Conservation (phyloP, 352 stramenopile genomes). For the Globisporangium camurandrum region DNA sequence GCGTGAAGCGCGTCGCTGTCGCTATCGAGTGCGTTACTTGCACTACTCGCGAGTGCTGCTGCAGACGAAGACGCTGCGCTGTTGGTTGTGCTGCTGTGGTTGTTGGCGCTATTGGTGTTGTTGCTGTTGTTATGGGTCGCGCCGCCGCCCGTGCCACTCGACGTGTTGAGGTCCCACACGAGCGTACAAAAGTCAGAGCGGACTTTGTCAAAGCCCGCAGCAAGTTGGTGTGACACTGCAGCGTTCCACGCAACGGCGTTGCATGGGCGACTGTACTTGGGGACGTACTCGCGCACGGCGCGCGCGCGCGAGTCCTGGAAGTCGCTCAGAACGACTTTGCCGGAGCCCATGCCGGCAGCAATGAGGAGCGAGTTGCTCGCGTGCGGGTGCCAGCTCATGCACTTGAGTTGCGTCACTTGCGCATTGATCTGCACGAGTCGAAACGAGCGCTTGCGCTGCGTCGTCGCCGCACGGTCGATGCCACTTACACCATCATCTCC, state of each 20-base stretch:
- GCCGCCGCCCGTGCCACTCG: slow-evolving; percentile 5
- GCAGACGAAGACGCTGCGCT: too few species aligned
- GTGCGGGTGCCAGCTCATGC: slow-evolving; percentile 79
- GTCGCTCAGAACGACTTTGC: slow-evolving; percentile 80
- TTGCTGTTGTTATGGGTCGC: slow-evolving; percentile 15
- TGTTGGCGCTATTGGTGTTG: slow-evolving; percentile 14
- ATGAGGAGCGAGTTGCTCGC: slow-evolving; percentile 68
- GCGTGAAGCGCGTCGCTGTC: slow-evolving; percentile 19
- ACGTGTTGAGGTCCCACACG: slow-evolving; percentile 76
- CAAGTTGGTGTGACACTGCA: slow-evolving; percentile 65
- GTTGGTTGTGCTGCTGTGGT: too few species aligned
- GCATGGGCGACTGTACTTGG: slow-evolving; percentile 78
- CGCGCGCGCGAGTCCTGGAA: slow-evolving; percentile 62
- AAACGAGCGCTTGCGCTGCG: slow-evolving; percentile 79
- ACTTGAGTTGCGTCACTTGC: slow-evolving; percentile 73
- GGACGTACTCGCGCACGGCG: slow-evolving; percentile 62
- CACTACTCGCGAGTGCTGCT: too few species aligned
- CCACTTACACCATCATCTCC: background rate
- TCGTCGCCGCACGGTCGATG: slow-evolving; percentile 23
- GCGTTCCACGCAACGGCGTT: slow-evolving; percentile 82
- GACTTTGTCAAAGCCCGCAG: slow-evolving; percentile 82
- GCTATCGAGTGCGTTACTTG: too few species aligned
- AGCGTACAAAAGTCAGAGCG: slow-evolving; percentile 80
- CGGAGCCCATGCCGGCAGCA: slow-evolving; percentile 57
- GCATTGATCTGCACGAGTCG: slow-evolving; percentile 75